Base-by-base conservation (phyloP, 2,329 filamentous ascomycete genomes). In the Trichoderma simmonsii region DNA sequence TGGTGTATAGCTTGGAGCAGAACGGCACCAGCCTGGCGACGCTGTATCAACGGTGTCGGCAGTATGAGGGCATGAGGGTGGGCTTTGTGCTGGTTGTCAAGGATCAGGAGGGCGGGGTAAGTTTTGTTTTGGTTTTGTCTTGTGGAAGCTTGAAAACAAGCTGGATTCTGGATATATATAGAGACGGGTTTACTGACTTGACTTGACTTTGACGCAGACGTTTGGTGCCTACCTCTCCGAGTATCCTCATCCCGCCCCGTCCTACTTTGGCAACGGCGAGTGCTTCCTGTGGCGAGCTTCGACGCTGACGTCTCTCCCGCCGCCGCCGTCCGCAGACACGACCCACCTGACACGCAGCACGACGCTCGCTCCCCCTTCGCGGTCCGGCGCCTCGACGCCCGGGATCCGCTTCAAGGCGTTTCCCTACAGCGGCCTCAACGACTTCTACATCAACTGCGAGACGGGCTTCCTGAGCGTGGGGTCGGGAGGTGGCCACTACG, bases 211-310 rank as follows among this genome's bases (percentile, higher is more conserved):
- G 39, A 66, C 51, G 34, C 34, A 91, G 88, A 88, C 94, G 56
- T 99, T 99, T 80, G 96, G 96, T 78, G 95, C 95, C 68, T 98
- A 98, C 81, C 89, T 98, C 69, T 97, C 94, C 67, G 95, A 99
- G 80, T 87, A 92, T 65, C 95, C 95, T 12, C 93, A 92, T 76
- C 93, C 94, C 0, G 86, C 90, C 1, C 83, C 93, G 3, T 92
- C 95, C 74, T 99, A 97, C 85, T 99, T 93, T 81, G 96, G 96
- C 77, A 98, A 94, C 14, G 96, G 96, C 77, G 96, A 99, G 82
- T 98, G 95, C 82, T 99, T 92, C 63, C 87, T 91, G 73, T 91
- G 89, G 79, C 81, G 90, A 21, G 88, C 89, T 36, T 90, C 89
- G 1, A 85, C 86, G 15, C 79, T 91, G 32, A 85, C 87, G 8